Conservation (phyloP, 148 eudicot species). For the Rhododendron molle region DNA sequence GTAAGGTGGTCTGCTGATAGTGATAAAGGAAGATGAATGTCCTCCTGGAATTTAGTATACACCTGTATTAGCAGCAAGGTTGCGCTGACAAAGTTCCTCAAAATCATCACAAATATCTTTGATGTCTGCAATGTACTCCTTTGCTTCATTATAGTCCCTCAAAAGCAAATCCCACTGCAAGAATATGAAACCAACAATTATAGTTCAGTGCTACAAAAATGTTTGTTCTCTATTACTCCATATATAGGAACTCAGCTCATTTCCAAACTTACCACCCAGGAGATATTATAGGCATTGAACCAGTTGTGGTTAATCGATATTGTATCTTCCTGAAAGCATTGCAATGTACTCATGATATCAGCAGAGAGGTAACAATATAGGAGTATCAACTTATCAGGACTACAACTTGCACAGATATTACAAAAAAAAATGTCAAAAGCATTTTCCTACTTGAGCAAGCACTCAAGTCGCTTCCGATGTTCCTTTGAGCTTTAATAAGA, state of each 20-base stretch:
- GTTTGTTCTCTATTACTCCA: not conserved
- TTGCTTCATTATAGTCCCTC: conserved; percentile 81
- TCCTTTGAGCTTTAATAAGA: not conserved
- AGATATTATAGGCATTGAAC: conserved; percentile 88
- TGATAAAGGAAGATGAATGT: not conserved
- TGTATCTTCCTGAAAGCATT: conserved; percentile 74
- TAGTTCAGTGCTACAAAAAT: not conserved
- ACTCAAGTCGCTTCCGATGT: not conserved
- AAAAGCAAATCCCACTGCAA: conserved; percentile 86
- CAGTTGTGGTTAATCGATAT: conserved; percentile 99
- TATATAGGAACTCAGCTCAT: not conserved
- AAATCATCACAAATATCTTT: conserved; percentile 89
- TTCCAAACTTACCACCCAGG: conserved; percentile 80
- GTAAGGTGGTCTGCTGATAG: not conserved
- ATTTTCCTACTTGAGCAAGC: not conserved
- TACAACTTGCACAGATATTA: not conserved
- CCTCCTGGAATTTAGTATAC: not conserved
- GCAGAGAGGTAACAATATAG: not conserved
- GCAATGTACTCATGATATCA: conserved; percentile 6
- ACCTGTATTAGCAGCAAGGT: conserved; percentile 99
- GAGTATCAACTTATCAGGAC: not conserved
- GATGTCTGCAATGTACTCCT: conserved; percentile 78
- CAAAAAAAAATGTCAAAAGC: not conserved
- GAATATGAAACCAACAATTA: conserved; percentile 3
- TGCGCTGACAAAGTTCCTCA: conserved; percentile 93